Percentiles rank a stretch among this genome's conserved stretches.
Evolutionary conservation across 1,284 basidiomycete genomes (phyloP).

Genomic region (Coniferiporia weirii): DNA sequence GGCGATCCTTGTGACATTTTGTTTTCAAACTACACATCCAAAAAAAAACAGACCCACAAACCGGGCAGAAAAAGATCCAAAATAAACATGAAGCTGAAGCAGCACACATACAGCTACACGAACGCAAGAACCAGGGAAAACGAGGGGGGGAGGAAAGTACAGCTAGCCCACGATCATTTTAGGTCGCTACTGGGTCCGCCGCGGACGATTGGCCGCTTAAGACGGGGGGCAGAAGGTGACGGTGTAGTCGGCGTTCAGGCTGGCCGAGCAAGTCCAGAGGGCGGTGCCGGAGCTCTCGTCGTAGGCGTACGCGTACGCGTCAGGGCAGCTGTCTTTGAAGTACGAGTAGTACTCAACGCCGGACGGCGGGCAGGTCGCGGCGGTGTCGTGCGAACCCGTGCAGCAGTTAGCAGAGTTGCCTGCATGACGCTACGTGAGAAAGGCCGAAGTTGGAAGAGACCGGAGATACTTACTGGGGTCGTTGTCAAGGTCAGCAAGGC

Average conservation of each 20-base stretch:
- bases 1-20: too few species aligned
- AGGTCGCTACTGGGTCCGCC: too few species aligned
- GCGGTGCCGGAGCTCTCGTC: slow-evolving; percentile 51
- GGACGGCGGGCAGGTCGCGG: slow-evolving; percentile 44
- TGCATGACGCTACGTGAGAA: slow-evolving; percentile 4
- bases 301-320: slow-evolving; percentile 53
- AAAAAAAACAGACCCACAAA: too few species aligned
- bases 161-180: too few species aligned
- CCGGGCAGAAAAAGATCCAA: too few species aligned
- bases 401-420: slow-evolving; percentile 46
- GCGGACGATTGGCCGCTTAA: not conserved
- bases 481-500: slow-evolving; percentile 45
- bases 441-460: not conserved
- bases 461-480: slow-evolving; percentile 32
- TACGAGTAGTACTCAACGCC: slow-evolving; percentile 47
- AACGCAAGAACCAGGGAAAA: too few species aligned
- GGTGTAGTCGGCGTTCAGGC: slow-evolving; percentile 43
- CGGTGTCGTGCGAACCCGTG: slow-evolving; percentile 43
- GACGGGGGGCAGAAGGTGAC: slow-evolving; percentile 47
- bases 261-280: slow-evolving; percentile 45
- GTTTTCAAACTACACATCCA: too few species aligned
- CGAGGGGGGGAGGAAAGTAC: too few species aligned
- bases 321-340: slow-evolving; percentile 52
- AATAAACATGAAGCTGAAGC: too few species aligned
- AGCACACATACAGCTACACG: too few species aligned